Evolutionary conservation across 768 basidiomycete genomes (phyloP), one percentile per base, ranked within the genome.

Genomic region (Leucogyrophana mollusca): DNA sequence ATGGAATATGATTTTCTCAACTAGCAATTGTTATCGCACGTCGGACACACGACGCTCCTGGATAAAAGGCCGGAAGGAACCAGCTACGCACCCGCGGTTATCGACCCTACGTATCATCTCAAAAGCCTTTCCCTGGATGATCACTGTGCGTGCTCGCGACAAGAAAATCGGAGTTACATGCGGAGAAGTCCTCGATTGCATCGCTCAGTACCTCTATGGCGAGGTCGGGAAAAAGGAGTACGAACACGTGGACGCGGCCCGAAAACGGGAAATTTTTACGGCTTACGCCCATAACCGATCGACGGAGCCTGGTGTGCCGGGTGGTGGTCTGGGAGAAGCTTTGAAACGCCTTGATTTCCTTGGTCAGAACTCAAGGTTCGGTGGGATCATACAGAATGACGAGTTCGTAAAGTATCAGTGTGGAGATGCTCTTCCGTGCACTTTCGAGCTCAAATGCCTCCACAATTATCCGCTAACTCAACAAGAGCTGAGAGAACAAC

Each of bases 1-100:
- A 38, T 89, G 87, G 85, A 85, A 86, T 64, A 85, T 90, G 82
- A 73, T 85, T 34, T 87, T 81, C 59, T 67, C 71, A 5, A 76
- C 84, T 5, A 76, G 72, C 33, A 73, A 79, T 48, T 80, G 82
- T 44, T 77, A 77, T 53, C 77, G 82, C 46, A 85, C 82, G 4
- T 73, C 69, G n/a, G 87, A 88, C 47, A 70, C 75, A 3, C 51
- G 68, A 2, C 69, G 79, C 18, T 87, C 86, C 0, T 90, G 87
- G 87, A 71, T 77, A 4, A 71, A 67, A 24, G 86, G 87, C 6
- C 78, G 87, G 10, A 68, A 74, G 11, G 74, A 76, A 17, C 84
- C 85, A 14, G 85, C 83, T 2, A 85, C 84, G 1, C 77, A 78
- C 61, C 84, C 84, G 1, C 81, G 85, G 18, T 47, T 83, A 5